A percentile compares a stretch with the other conserved stretches of the same genome.
Evolutionary conservation across 768 basidiomycete genomes (phyloP).

Genomic region (Gyrodon lividus): DNA sequence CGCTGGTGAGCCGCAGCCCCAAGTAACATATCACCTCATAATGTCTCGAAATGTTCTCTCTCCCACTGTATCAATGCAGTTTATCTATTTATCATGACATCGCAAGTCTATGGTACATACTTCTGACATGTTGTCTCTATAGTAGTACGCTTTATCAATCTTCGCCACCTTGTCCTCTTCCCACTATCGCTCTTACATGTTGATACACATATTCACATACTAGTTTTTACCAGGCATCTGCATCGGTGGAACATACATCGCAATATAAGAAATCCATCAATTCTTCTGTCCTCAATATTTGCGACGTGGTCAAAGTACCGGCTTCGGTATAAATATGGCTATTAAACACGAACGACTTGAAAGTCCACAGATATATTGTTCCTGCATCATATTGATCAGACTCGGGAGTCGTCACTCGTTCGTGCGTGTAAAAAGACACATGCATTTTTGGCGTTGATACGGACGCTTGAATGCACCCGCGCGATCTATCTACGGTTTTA

Average conservation of each 20-base stretch:
- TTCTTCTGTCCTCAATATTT: neutral
- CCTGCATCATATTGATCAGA: no score
- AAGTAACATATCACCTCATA: conserved; percentile 23
- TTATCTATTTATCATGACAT: conserved; percentile 21
- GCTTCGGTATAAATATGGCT: no score
- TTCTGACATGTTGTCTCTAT: neutral
- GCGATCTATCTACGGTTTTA: no score
- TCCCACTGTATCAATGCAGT: conserved; percentile 25
- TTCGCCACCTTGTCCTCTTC: neutral
- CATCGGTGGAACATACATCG: neutral
- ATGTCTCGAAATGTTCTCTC: conserved; percentile 15
- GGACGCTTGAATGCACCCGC: no score
- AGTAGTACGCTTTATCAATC: neutral
- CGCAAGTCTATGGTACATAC: conserved; percentile 16
- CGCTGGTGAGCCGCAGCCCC: neutral
- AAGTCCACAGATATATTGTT: no score
- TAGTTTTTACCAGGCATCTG: neutral
- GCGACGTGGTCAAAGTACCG: no score
- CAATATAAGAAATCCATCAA: neutral
- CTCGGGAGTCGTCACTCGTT: no score
- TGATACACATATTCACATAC: neutral
- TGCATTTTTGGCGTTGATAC: no score
- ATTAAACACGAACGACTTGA: neutral
- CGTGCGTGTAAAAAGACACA: no score
- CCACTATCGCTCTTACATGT: neutral